These are phyloP conservation scores for Cladosporium sp. DNA, from an alignment of 2,329 filamentous ascomycete genomes.

Conservation along the genomic window DNA sequence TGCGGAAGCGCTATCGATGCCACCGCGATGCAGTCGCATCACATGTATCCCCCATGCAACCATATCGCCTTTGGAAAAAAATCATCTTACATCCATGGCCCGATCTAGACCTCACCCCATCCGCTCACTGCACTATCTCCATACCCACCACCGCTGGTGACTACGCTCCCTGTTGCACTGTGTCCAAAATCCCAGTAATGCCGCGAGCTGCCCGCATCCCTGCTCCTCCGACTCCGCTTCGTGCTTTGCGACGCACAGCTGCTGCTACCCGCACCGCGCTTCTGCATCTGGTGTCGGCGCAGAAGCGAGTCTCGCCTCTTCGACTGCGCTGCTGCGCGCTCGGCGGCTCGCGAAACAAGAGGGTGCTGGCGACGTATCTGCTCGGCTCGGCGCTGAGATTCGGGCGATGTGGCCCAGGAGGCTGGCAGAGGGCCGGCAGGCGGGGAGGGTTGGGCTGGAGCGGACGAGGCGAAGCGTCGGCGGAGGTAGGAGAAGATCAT, in stretches of 20 bases:
- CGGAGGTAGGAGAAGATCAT: slow-evolving; percentile 86
- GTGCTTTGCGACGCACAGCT: slow-evolving; percentile 88
- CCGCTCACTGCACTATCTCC: slow-evolving; percentile 51
- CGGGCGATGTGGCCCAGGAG: slow-evolving; percentile 38
- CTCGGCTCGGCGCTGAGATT: slow-evolving; percentile 69
- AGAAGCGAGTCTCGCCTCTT: slow-evolving; percentile 17
- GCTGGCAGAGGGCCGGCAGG: slow-evolving; percentile 23
- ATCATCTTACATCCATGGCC: background rate
- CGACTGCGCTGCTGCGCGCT: slow-evolving; percentile 26
- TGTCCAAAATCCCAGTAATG: slow-evolving; percentile 92
- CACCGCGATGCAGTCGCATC: no score
- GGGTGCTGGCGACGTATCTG: slow-evolving; percentile 86
- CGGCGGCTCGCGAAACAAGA: slow-evolving; percentile 58
- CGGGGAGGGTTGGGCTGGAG: slow-evolving; percentile 20
- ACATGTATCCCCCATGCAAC: no score
- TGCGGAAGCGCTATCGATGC: no score
- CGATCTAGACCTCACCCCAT: slow-evolving; percentile 65
- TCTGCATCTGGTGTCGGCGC: slow-evolving; percentile 33
- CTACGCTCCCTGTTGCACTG: slow-evolving; percentile 55
- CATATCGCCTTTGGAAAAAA: no score
- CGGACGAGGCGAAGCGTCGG: slow-evolving; percentile 60
- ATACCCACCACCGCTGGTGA: slow-evolving; percentile 33
- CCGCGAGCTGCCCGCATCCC: slow-evolving; percentile 53
- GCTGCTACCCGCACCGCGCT: slow-evolving; percentile 32
- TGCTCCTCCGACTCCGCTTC: slow-evolving; percentile 57